Evolutionary conservation across 257 asterid species (phyloP), one percentile per base, ranked within the genome.

Genomic region (Gentiana dahurica): DNA sequence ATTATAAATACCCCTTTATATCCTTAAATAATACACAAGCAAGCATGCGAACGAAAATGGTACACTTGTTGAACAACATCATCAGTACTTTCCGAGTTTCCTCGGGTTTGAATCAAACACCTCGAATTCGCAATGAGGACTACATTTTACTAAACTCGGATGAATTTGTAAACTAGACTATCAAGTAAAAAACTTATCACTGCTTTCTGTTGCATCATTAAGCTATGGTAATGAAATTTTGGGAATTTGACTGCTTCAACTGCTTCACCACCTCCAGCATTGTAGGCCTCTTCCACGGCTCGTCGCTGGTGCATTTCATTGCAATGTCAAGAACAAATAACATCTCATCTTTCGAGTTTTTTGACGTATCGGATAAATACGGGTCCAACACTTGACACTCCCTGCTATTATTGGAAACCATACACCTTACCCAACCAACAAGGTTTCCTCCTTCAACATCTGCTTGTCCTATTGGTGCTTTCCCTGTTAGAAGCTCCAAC

Each of bases 401-500:
- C 73, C 71, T 71, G 0, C 91, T 82, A 5, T 57, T 67, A 5
- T 57, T 67, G 0, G 61, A 79, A 13, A 51, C 65, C 95, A 86
- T 83, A 75, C 85, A 68, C 66, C 89, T 77, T 37, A 79, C 86
- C 95, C 97, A 89, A 1, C 97, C 97, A 5, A 89, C 95, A 11
- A 86, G 84, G 61, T 89, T 89, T 9, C 95, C 95, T 12, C 97
- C 95, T 59, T 89, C 95, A 2, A 70, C 71, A 36, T 89, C 97
- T 3, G 78, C 71, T 57, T 89, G 97, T 34, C 97, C 97, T 1
- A 70, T 74, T 9, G 97, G 91, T 36, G 72, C 67, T 47, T 43
- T 67, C 32, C 96, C 96, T 0, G 96, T 87, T 4, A 87, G 76
- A 24, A 87, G 70, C 76, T 87, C 96, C 41, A 87, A 55, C 79